A percentile compares a stretch with the other conserved stretches of the same genome.
These are phyloP conservation scores for Podila verticillata DNA, from an alignment of 192 early-diverging fungal species.

Conservation along the genomic window DNA sequence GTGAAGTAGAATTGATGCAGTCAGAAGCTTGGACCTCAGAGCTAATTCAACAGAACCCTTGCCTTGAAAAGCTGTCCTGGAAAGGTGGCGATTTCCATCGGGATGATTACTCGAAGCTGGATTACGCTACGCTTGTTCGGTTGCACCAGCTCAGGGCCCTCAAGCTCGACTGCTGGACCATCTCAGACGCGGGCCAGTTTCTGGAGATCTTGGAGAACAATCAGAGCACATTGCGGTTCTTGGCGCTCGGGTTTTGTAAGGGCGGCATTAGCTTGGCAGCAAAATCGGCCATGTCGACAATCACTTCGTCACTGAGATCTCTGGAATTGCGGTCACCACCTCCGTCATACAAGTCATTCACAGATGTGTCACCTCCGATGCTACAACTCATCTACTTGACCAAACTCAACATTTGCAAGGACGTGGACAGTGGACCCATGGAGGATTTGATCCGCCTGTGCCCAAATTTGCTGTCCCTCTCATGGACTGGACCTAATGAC, in stretches of 20 bases:
- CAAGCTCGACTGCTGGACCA: neutral
- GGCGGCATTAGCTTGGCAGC: neutral
- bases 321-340: neutral
- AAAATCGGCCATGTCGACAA: neutral
- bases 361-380: neutral
- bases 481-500: neutral
- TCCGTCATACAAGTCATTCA: neutral
- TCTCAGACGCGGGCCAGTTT: neutral
- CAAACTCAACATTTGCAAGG: neutral
- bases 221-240: neutral
- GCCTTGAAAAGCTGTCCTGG: neutral
- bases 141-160: neutral
- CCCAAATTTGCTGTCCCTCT: neutral
- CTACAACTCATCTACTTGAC: neutral
- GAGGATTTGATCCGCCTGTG: neutral
- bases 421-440: neutral
- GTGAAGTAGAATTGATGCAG: neutral
- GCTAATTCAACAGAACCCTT: neutral
- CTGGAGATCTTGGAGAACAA: neutral
- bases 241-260: conserved; percentile 3
- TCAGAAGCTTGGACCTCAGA: neutral
- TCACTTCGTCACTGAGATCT: neutral
- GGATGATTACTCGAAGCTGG: neutral
- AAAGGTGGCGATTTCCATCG: neutral
- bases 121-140: neutral